Percentiles rank a stretch among this genome's conserved stretches.
Conservation (phyloP, 2,329 filamentous ascomycete species). For the Ceratocystis cacaofunesta region DNA sequence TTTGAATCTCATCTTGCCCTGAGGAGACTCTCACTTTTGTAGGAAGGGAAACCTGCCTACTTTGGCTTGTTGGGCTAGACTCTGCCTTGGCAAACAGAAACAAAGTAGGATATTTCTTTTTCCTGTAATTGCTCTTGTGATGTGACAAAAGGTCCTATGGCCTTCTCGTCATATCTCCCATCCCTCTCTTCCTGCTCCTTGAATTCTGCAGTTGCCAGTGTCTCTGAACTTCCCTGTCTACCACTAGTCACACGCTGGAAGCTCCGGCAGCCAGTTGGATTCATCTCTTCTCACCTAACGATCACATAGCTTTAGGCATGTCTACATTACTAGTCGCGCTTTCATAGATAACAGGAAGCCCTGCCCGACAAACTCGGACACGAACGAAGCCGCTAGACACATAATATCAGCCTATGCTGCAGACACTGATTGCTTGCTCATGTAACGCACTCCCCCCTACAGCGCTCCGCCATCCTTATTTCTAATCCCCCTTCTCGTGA, state of each 20-base stretch:
- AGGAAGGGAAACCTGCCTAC: background rate
- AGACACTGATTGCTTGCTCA: background rate
- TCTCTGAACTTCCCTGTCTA: no score
- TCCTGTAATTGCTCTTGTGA: background rate
- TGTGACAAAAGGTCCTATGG: background rate
- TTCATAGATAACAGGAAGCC: background rate
- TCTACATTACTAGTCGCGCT: background rate
- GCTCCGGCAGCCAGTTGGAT: no score
- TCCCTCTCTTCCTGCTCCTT: no score
- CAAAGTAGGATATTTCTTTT: background rate
- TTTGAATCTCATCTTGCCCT: background rate
- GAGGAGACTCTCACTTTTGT: background rate
- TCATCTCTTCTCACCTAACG: no score
- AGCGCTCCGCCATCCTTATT: background rate
- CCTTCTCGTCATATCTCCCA: background rate
- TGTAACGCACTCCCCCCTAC: background rate
- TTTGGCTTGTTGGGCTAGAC: background rate
- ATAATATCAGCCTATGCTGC: background rate
- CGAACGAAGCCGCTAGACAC: background rate
- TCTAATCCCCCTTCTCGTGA: background rate
- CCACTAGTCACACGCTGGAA: no score
- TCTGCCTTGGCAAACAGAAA: background rate
- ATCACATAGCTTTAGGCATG: no score
- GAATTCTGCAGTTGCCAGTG: no score
- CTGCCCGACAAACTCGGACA: background rate